These are phyloP conservation scores for Trapa bicornis DNA, from an alignment of 345 rosid species.

Conservation along the genomic window DNA sequence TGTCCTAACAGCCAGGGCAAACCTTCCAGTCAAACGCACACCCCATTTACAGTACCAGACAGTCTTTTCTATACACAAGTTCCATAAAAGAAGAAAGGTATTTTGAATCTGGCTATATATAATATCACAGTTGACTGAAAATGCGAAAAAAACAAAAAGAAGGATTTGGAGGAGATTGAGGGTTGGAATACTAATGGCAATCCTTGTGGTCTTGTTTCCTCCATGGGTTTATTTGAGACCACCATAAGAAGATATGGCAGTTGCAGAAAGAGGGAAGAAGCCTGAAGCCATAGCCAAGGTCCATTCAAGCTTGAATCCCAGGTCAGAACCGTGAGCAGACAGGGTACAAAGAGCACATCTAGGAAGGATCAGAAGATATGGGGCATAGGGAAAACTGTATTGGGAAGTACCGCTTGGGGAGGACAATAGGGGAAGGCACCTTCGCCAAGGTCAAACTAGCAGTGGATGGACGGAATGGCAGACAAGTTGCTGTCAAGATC, in stretches of 20 bases:
- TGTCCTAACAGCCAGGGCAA: no score
- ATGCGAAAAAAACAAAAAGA: no score
- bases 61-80: no score
- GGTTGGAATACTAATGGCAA: background rate
- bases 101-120: no score
- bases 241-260: background rate
- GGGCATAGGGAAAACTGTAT: conserved; percentile 31
- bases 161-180: no score
- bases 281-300: background rate
- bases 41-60: no score
- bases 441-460: conserved; percentile 89
- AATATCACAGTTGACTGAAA: no score
- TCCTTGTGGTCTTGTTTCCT: background rate
- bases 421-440: conserved; percentile 78
- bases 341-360: background rate
- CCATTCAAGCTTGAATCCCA: background rate
- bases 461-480: conserved; percentile 41
- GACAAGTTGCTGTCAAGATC: conserved; percentile 62
- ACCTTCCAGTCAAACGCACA: no score
- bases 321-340: background rate
- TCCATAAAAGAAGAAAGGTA: no score
- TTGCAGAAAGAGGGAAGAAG: background rate
- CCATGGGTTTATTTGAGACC: background rate
- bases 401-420: conserved; percentile 58
- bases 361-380: conserved; percentile 14